Base-by-base conservation (phyloP, 768 basidiomycete species). In the Leccinum boreale region DNA sequence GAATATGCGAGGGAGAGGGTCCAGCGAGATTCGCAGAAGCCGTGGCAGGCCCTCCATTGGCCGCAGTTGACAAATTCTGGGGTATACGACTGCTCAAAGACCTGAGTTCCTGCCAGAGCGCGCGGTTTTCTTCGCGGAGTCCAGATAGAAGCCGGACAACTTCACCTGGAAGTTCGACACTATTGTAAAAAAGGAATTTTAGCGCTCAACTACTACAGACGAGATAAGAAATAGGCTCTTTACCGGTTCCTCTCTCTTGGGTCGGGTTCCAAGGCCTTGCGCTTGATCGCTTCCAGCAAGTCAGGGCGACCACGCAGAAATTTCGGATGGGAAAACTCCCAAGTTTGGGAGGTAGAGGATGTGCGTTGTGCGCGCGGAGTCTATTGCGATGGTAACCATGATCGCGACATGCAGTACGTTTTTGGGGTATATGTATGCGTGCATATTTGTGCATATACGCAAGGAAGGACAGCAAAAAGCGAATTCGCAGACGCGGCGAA, bases 241-340 rank as follows among this genome's bases (percentile, higher is more conserved):
- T 46, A 71, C 70, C 70, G 70, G 9, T 59, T 66, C 46, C 61
- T 65, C 51, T 72, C 71, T 11, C 79, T 81, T 4, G 87, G 87
- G 73, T 91, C 90, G 0, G 89, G 89, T 64, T 92, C 90, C 15
- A 92, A 74, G 0, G 90, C 88, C 74, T 92, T 93, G 57, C 92
- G 84, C 72, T 90, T 92, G 68, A 94, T 94, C 65, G 88, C 88
- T 65, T 92, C 90, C 11, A 93, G 78, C 45, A 93, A 77, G 69
- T 93, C 91, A 24, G 87, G 85, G 10, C 89, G 83, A 0, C 84
- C 91, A 45, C 89, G 87, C 21, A 91, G 77, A 72, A 94, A 93
- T 66, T 92, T 90, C 72, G 85, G 85, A 70, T 94, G 92, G 4
- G 87, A 89, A 71, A 94, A 93, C 69, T 93, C 91, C 90, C 90